Conservation (phyloP, 2,329 filamentous ascomycete genomes). For the Emergomyces orientalis region DNA sequence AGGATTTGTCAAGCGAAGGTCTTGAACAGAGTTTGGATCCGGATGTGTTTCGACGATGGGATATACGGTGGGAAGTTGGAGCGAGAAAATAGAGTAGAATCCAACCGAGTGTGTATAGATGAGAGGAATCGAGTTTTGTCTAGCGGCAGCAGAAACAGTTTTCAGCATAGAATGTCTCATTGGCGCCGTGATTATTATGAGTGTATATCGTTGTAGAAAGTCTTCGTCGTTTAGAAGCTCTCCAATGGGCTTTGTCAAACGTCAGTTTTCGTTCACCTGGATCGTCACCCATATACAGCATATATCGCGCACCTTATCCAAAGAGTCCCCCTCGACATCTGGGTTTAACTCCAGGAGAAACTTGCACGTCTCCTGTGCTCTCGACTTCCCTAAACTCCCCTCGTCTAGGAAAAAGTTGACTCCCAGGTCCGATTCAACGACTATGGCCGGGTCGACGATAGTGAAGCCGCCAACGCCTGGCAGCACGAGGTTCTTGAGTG, state of each 20-base stretch:
- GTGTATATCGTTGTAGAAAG: slow-evolving; percentile 43
- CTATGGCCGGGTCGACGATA: slow-evolving; percentile 69
- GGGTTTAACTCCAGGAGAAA: slow-evolving; percentile 83
- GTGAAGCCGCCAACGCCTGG: slow-evolving; percentile 88
- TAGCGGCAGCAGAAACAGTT: slow-evolving; percentile 43
- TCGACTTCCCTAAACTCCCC: slow-evolving; percentile 61
- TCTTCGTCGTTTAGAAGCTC: slow-evolving; percentile 32
- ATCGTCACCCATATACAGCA: no score
- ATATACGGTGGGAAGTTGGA: slow-evolving; percentile 67
- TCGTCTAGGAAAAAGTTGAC: slow-evolving; percentile 96
- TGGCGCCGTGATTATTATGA: slow-evolving; percentile 54
- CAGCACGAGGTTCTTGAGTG: slow-evolving; percentile 92
- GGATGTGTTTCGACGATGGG: slow-evolving; percentile 95
- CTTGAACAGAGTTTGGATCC: slow-evolving; percentile 71
- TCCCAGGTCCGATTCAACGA: slow-evolving; percentile 76
- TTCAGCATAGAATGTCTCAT: slow-evolving; percentile 45
- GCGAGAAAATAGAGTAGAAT: slow-evolving; percentile 83
- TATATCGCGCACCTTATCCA: slow-evolving; percentile 42
- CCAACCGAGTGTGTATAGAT: slow-evolving; percentile 82
- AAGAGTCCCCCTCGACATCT: slow-evolving; percentile 71
- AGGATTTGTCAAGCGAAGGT: slow-evolving; percentile 72
- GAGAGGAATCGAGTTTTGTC: slow-evolving; percentile 57
- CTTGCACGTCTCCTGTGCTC: slow-evolving; percentile 68
- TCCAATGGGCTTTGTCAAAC: slow-evolving; percentile 24
- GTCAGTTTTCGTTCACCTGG: slow-evolving; percentile 8